phyloP scores from a whole-genome alignment of 116 monocot genomes.

The Iris pallida region DNA sequence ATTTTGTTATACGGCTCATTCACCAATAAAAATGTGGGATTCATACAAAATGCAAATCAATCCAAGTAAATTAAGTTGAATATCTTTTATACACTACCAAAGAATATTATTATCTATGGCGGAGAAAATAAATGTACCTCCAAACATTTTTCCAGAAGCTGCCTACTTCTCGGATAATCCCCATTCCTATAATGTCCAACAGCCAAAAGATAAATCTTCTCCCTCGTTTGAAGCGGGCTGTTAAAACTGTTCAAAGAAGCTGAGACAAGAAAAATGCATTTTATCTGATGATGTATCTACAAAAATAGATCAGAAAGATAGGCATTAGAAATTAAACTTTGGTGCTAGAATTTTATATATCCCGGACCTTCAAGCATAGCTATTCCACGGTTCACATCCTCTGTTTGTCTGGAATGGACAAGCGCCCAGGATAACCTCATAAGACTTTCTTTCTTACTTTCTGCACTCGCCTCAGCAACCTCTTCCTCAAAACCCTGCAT shows the following conservation, averaged over 20 bases:
- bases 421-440: slow-evolving; percentile 93
- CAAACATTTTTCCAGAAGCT: not conserved
- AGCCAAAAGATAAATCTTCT: slow-evolving; percentile 7
- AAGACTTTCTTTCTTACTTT: slow-evolving; percentile 43
- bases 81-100: not conserved
- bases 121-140: not conserved
- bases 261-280: not conserved
- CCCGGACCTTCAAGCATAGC: slow-evolving; percentile 1
- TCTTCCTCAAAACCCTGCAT: not conserved
- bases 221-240: not conserved
- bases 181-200: slow-evolving; percentile 3
- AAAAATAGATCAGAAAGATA: not conserved
- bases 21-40: too few species aligned
- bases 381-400: slow-evolving; percentile 37
- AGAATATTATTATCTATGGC: not conserved
- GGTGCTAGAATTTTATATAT: not conserved
- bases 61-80: not conserved
- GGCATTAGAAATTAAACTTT: not conserved
- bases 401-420: slow-evolving; percentile 70
- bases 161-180: not conserved
- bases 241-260: not conserved
- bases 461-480: slow-evolving; percentile 4
- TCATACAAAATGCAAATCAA: too few species aligned
- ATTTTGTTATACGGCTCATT: too few species aligned
- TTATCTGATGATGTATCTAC: not conserved